Conservation (phyloP, 1,139 yeast species). For the Kluyveromyces sp. region DNA sequence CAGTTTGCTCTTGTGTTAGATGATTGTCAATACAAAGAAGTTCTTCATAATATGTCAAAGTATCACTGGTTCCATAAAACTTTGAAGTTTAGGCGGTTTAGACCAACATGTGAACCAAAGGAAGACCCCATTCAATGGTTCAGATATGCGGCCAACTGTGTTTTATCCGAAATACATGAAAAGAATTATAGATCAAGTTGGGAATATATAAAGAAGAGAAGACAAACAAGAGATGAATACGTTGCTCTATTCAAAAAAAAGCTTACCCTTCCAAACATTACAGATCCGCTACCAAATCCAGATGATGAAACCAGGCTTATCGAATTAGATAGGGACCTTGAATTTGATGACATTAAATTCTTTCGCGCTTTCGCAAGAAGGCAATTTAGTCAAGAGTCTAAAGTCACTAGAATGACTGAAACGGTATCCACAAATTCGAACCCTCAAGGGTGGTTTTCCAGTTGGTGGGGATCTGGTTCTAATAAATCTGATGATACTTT, state of each 20-base stretch:
- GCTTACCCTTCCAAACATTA: slow-evolving; percentile 29
- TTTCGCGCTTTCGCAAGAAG: slow-evolving; percentile 74
- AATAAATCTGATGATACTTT: slow-evolving; percentile 29
- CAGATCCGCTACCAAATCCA: slow-evolving; percentile 21
- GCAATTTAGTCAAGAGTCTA: slow-evolving; percentile 44
- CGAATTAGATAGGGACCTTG: slow-evolving; percentile 49
- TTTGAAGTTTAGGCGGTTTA: slow-evolving; percentile 58
- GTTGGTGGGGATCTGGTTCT: slow-evolving; percentile 45
- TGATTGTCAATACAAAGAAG: slow-evolving; percentile 75
- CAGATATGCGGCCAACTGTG: slow-evolving; percentile 64
- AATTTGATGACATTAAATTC: slow-evolving; percentile 75
- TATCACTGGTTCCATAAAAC: slow-evolving; percentile 75
- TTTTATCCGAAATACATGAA: slow-evolving; percentile 73
- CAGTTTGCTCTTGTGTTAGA: slow-evolving; percentile 83
- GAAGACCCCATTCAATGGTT: slow-evolving; percentile 82
- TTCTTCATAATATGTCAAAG: slow-evolving; percentile 73
- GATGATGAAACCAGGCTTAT: slow-evolving; percentile 39
- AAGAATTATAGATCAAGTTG: slow-evolving; percentile 80
- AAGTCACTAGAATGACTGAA: slow-evolving; percentile 13
- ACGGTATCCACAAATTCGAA: slow-evolving; percentile 7
- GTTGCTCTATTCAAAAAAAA: slow-evolving; percentile 62
- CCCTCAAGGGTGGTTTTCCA: slow-evolving; percentile 46
- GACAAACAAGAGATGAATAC: slow-evolving; percentile 67
- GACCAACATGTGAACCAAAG: slow-evolving; percentile 54
- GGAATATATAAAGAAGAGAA: slow-evolving; percentile 65